phyloP scores from a whole-genome alignment of 371 early-diverging fungal species.

The Mucor velutinosus region DNA sequence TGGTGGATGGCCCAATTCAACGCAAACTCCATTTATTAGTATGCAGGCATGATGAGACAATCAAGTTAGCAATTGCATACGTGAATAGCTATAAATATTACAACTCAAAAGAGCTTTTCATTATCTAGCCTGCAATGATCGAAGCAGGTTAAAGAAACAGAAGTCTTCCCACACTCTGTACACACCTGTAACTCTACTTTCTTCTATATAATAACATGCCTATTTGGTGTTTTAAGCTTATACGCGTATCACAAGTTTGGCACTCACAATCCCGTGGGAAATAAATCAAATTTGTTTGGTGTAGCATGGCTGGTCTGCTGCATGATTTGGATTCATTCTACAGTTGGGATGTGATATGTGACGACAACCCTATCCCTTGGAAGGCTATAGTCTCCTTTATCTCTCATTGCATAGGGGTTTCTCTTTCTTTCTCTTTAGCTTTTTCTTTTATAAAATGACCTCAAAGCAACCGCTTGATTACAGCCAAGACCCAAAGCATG shows the following conservation, averaged over 20 bases:
- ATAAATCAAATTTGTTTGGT: neutral
- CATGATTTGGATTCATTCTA: neutral
- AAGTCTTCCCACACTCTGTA: too few species aligned
- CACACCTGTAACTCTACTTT: neutral
- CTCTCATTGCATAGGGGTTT: neutral
- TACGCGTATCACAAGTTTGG: neutral
- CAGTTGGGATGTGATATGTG: neutral
- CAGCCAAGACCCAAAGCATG: conserved; percentile 32
- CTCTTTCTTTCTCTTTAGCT: neutral
- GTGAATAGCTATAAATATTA: too few species aligned
- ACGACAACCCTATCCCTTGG: neutral
- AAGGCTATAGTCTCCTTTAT: neutral
- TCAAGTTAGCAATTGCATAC: too few species aligned
- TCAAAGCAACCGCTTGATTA: conserved; percentile 31
- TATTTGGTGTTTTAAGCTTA: neutral
- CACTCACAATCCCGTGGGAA: neutral
- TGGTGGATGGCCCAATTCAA: too few species aligned
- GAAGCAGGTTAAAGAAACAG: too few species aligned
- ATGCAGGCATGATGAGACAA: too few species aligned
- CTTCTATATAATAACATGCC: neutral
- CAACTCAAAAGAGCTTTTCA: too few species aligned
- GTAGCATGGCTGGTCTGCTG: neutral
- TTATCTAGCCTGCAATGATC: too few species aligned
- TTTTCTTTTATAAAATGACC: neutral
- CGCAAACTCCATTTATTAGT: too few species aligned